Conservation (phyloP, 2,329 filamentous ascomycete genomes). For the Gremmenia infestans region DNA sequence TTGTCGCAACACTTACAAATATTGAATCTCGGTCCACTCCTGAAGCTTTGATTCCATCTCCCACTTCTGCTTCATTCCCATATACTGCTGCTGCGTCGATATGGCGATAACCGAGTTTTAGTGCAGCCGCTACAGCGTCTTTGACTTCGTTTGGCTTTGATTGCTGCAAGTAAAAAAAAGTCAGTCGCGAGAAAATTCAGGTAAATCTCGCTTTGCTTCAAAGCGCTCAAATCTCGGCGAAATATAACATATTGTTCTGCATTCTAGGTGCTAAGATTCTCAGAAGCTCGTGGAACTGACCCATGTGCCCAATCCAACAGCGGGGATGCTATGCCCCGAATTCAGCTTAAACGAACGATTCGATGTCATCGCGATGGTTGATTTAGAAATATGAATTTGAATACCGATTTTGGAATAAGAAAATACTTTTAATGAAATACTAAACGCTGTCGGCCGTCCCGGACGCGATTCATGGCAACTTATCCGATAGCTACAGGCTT, state of each 20-base stretch:
- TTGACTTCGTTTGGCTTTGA: slow-evolving; percentile 38
- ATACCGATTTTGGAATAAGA: background rate
- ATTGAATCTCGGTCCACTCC: slow-evolving; percentile 37
- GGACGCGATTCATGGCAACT: background rate
- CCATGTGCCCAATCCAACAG: slow-evolving; percentile 37
- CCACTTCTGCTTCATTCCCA: slow-evolving; percentile 39
- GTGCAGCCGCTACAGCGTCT: slow-evolving; percentile 36
- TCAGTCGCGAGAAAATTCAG: background rate
- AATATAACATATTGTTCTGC: no score
- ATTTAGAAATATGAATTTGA: background rate
- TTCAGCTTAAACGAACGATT: slow-evolving; percentile 36
- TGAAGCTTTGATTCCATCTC: slow-evolving; percentile 35
- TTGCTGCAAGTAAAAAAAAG: slow-evolving; percentile 1
- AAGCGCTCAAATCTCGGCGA: no score
- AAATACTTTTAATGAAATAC: background rate
- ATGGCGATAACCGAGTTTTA: slow-evolving; percentile 38
- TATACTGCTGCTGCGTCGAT: slow-evolving; percentile 45
- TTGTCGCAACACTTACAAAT: slow-evolving; percentile 17
- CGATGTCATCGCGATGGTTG: slow-evolving; percentile 28
- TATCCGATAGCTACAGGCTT: background rate
- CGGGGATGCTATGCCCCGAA: slow-evolving; percentile 36
- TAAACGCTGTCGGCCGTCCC: background rate
- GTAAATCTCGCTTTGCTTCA: no score
- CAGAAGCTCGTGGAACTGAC: slow-evolving; percentile 14
- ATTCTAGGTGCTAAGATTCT: no score